Percentiles rank a stretch among this genome's conserved stretches.
phyloP scores from a whole-genome alignment of 768 basidiomycete genomes.

The Strobilomyces dryophilus region DNA sequence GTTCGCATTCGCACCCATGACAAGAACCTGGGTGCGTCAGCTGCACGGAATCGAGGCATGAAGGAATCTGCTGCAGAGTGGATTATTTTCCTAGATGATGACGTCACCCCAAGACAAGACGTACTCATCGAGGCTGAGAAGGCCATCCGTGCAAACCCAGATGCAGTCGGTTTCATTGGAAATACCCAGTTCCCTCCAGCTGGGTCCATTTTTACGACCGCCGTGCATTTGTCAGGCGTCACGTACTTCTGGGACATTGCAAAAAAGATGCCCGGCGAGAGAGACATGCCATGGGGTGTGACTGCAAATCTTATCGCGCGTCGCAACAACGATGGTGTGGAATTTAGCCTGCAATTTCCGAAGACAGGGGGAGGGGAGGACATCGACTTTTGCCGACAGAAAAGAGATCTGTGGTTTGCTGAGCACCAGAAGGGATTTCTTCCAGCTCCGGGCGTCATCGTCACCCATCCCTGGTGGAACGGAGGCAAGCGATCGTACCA shows the following conservation, averaged over 20 bases:
- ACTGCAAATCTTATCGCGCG: conserved; percentile 56
- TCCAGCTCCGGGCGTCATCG: conserved; percentile 45
- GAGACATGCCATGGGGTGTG: conserved; percentile 58
- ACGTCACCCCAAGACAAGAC: conserved; percentile 40
- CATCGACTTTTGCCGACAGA: conserved; percentile 53
- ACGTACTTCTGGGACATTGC: conserved; percentile 65
- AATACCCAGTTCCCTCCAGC: conserved; percentile 47
- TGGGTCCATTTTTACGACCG: conserved; percentile 45
- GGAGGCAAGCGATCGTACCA: conserved; percentile 42
- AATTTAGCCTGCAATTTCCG: conserved; percentile 46
- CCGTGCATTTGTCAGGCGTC: conserved; percentile 52
- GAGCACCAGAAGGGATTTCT: conserved; percentile 39
- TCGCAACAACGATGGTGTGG: conserved; percentile 42
- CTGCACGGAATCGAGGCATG: conserved; percentile 52
- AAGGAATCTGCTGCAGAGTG: conserved; percentile 54
- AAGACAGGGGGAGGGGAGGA: conserved; percentile 66
- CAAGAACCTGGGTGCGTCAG: conserved; percentile 47
- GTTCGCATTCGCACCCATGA: conserved; percentile 51
- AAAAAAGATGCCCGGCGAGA: conserved; percentile 35
- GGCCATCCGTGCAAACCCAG: conserved; percentile 41
- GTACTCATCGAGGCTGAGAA: conserved; percentile 45
- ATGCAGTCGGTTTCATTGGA: conserved; percentile 54
- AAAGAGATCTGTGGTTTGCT: conserved; percentile 36
- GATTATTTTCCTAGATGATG: conserved; percentile 60
- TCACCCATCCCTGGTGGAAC: conserved; percentile 58